Base-by-base conservation (phyloP, 495 filamentous ascomycete genomes). In the Aspergillus ostianus region DNA sequence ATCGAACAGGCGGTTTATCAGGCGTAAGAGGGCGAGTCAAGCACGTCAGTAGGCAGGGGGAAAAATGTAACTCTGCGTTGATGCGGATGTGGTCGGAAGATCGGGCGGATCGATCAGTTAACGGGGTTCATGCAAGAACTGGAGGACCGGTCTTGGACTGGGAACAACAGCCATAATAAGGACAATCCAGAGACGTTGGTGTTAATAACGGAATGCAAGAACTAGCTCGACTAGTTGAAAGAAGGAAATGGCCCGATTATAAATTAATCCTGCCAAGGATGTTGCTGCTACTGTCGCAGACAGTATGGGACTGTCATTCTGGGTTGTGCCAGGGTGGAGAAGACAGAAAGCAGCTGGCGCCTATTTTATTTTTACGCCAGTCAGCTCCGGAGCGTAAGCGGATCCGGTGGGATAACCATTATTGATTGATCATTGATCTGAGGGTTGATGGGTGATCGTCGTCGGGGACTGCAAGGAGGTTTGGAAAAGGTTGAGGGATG, bases 31-130 rank as follows among this genome's bases (percentile, higher is more conserved):
- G 36, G 36, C 13, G 36, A 41, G 36, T 41, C 9, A 23, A 46
- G 30, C 19, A 54, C 36, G 52, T 54, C 51, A 54, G 45, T 21
- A 45, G 20, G 30, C 20, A 30, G 23, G 19, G 19, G 52, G n/a
- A 44, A 53, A 53, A 21, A 49, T 49, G 47, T 49, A 17, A 20
- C 47, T 3, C 5, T 52, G 50, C 21, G 10, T 48, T 45, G 23
- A 26, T 20, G 20, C 54, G 54, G 54, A 56, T 48, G 54, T 23
- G 54, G 45, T 56, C 54, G 54, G 54, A 56, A 56, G 54, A 19
- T 20, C 19, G 54, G 45, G 23, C 45, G 54, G 44, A 17, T 26
- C 41, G 21, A 56, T 47, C 44, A 48, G 18, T 32, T 32, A 47
- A 29, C 17, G 47, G 21, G 9, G 47, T 20, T 49, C 21, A 26